These are phyloP conservation scores for Macadamia tetraphylla DNA, from an alignment of 164 flowering plant genomes.

Conservation along the genomic window DNA sequence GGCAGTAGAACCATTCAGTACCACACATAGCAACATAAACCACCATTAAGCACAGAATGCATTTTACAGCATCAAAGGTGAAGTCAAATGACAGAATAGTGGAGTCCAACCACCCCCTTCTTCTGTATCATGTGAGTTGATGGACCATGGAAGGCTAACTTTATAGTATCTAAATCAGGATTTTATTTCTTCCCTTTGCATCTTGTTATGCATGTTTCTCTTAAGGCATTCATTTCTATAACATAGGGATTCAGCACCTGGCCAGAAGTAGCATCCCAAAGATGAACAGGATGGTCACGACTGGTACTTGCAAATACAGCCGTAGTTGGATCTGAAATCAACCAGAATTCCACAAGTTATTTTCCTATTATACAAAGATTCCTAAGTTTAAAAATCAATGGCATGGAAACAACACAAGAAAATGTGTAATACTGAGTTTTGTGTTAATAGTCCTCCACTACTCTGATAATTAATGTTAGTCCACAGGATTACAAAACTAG, in stretches of 20 bases:
- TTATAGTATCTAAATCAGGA: neutral
- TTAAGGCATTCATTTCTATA: slow-evolving; percentile 1
- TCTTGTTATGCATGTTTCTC: neutral
- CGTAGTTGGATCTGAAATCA: slow-evolving; percentile 62
- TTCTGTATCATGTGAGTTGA: neutral
- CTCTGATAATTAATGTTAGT: too few relatives aligned
- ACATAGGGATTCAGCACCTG: slow-evolving; percentile 37
- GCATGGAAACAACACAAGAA: neutral
- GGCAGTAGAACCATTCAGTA: neutral
- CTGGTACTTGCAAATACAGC: slow-evolving; percentile 89
- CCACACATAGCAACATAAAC: neutral
- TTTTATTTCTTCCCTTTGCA: neutral
- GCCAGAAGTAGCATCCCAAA: slow-evolving; percentile 90
- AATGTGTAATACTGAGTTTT: neutral
- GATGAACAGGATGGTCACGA: slow-evolving; percentile 98
- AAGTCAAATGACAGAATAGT: neutral
- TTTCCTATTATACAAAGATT: too few relatives aligned
- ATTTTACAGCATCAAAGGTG: neutral
- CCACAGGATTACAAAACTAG: too few relatives aligned
- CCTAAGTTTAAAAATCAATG: neutral
- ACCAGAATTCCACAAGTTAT: neutral
- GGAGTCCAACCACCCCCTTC: neutral
- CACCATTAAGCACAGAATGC: slow-evolving; percentile 1
- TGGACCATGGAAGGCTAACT: neutral
- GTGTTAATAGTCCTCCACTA: too few relatives aligned